A percentile compares a stretch with the other conserved stretches of the same genome.
Evolutionary conservation across 805 yeast genomes (phyloP).

Genomic region (Komagataella ulmi): DNA sequence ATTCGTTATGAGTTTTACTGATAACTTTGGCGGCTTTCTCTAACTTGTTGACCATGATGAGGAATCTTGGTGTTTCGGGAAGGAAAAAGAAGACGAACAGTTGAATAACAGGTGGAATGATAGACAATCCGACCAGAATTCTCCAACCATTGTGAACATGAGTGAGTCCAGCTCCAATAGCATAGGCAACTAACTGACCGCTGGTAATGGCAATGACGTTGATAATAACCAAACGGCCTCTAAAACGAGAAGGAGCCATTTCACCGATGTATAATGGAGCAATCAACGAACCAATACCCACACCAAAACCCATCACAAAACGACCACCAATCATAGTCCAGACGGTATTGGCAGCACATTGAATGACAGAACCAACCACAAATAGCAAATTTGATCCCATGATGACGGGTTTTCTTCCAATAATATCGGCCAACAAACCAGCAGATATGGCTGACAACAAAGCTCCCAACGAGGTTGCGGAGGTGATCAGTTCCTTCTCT

Average conservation of each 20-base stretch:
- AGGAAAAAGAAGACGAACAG: slow-evolving; percentile 65
- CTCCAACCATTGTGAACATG: slow-evolving; percentile 82
- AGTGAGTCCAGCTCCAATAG: slow-evolving; percentile 78
- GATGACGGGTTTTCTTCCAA: slow-evolving; percentile 79
- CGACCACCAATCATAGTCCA: slow-evolving; percentile 93
- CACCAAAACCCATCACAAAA: slow-evolving; percentile 91
- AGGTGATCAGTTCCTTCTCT: slow-evolving; percentile 79
- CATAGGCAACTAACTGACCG: slow-evolving; percentile 91
- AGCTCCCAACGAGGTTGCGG: slow-evolving; percentile 93
- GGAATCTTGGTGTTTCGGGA: slow-evolving; percentile 92
- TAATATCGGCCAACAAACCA: slow-evolving; percentile 67
- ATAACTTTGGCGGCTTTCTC: slow-evolving; percentile 61
- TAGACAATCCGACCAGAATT: slow-evolving; percentile 76
- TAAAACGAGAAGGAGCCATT: slow-evolving; percentile 80
- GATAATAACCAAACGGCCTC: slow-evolving; percentile 84
- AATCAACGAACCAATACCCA: slow-evolving; percentile 85
- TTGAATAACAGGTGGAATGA: slow-evolving; percentile 78
- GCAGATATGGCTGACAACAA: slow-evolving; percentile 66
- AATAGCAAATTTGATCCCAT: slow-evolving; percentile 76
- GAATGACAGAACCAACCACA: slow-evolving; percentile 73
- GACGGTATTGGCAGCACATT: slow-evolving; percentile 65
- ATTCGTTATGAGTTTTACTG: slow-evolving; percentile 44
- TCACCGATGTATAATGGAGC: slow-evolving; percentile 93
- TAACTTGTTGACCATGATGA: slow-evolving; percentile 55
- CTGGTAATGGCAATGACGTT: slow-evolving; percentile 87